Base-by-base conservation (phyloP, 345 rosid genomes). In the Mallotus nudiflorus region DNA sequence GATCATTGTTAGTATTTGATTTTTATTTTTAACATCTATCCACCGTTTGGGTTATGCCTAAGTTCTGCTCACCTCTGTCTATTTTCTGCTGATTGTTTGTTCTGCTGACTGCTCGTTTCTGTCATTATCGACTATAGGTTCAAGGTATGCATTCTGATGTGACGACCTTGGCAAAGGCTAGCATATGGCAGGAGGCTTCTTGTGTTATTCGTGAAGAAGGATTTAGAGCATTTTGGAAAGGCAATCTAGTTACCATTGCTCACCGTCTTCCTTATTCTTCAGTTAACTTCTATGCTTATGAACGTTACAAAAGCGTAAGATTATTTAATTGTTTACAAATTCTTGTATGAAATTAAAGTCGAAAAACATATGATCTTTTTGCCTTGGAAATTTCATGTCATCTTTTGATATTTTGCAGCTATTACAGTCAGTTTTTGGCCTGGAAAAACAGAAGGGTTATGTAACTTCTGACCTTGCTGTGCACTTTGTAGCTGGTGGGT, bases 91-190 rank as follows among this genome's bases (percentile, higher is more conserved):
- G 58, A 44, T 62, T 56, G 63, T 68, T 68, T 25, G 22, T 52
- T 73, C 18, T 29, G 4, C 46, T 40, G n/a, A 40, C 52, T 67
- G 35, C 24, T 49, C 16, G 9, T 3, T 28, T 1, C 22, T 72
- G 31, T 54, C n/a, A 27, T 31, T 35, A 70, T 67, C 75, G 57
- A 56, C 75, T 60, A 56, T 63, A 95, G 99, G 88, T 95, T 73
- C 99, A 92, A 89, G 99, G 99, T 8, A 95, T 95, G 99, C 96
- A 95, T 67, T 69, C 94, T 15, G 89, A 90, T 80, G 89, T 82
- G 49, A 77, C 90, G 39, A 68, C 85, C 40, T 65, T 95, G 72
- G 74, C 80, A 57, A 86, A 87, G 77, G 79, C 91, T 61, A 66
- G 89, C 72, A 78, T 95, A 70, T 90, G 87, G 92, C 84, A 73